These are phyloP conservation scores for Asparagopsis taxiformis DNA, from an alignment of 31 red algal species.

Conservation along the genomic window DNA sequence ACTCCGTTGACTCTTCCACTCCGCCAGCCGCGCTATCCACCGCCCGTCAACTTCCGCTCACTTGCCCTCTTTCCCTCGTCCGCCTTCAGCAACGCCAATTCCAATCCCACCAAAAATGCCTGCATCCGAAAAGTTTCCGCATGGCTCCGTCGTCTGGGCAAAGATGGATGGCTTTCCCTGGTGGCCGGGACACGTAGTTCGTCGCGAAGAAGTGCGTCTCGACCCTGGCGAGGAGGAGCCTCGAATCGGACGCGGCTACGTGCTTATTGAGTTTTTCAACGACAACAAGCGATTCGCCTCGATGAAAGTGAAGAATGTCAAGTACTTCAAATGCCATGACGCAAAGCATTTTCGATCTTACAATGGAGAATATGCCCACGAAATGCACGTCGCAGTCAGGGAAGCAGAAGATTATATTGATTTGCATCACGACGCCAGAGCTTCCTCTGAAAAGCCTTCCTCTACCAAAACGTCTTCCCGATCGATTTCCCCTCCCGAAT, in stretches of 20 bases:
- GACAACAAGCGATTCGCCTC: constrained; percentile 35
- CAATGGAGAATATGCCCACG: background rate
- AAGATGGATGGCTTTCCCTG: constrained; percentile 13
- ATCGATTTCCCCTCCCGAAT: too few species aligned
- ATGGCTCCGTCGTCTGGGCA: constrained; percentile 16
- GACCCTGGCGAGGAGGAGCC: constrained; percentile 3
- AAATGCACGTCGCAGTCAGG: background rate
- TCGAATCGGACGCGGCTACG: background rate
- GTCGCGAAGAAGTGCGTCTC: constrained; percentile 8
- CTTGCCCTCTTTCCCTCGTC: too few species aligned
- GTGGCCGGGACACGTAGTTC: constrained; percentile 21
- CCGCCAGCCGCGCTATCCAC: too few species aligned
- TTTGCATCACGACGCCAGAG: too few species aligned
- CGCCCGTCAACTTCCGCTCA: too few species aligned
- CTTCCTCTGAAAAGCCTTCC: too few species aligned
- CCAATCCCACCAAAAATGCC: too few species aligned
- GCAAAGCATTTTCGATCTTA: background rate
- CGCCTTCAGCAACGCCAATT: too few species aligned
- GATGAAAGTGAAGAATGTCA: background rate
- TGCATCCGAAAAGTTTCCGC: constrained; percentile 3
- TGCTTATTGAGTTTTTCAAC: constrained; percentile 36
- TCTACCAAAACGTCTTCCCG: too few species aligned
- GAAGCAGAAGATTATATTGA: background rate
- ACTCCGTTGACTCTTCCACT: too few species aligned
- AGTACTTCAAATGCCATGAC: background rate